Base-by-base conservation (phyloP, 768 basidiomycete genomes). In the Gymnopilus junonius region DNA sequence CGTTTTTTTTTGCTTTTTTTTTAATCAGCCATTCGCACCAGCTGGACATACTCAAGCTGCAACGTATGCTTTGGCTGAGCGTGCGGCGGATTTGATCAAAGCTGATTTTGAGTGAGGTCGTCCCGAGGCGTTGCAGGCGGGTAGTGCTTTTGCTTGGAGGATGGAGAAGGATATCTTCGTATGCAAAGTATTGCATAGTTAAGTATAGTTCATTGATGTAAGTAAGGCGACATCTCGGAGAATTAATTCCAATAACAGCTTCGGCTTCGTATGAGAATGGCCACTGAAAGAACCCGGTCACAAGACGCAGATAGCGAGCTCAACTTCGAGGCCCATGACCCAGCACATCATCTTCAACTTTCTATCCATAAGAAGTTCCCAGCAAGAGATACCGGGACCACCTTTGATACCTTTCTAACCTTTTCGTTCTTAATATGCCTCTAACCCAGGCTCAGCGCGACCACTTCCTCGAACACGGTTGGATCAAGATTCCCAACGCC, bases 41-140 rank as follows among this genome's bases (percentile, higher is more conserved):
- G 60, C 61, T 56, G 67, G 62, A 7, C 64, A 68, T 51, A 59
- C 67, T 5, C 64, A 65, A 57, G 67, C 64, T 2, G 67, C 67
- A 15, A 59, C 64, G 23, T 69, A 69, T 37, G 61, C 61, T 21
- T 37, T 69, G 1, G 59, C 62, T n/a, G 67, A 69, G 39, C 48
- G 65, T 27, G 67, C 65, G 39, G 60, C 65, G 8, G 67, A 69
- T 51, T 21, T 67, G 20, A 58, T 67, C 71, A 62, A 60, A 21
- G 61, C 65, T 23, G 61, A 60, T 21, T 59, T 45, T 50, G n/a
- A 51, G 8, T 61, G 57, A 43, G 15, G n/a, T n/a, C n/a, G n/a
- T n/a, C n/a, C n/a, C n/a, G n/a, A n/a, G n/a, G n/a, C n/a, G n/a
- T n/a, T n/a, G n/a, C n/a, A n/a, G n/a, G n/a, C n/a, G n/a, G n/a